A percentile compares a stretch with the other conserved stretches of the same genome.
Evolutionary conservation across 1,139 yeast species (phyloP).

Genomic region (Scheffersomyces lignicola): DNA sequence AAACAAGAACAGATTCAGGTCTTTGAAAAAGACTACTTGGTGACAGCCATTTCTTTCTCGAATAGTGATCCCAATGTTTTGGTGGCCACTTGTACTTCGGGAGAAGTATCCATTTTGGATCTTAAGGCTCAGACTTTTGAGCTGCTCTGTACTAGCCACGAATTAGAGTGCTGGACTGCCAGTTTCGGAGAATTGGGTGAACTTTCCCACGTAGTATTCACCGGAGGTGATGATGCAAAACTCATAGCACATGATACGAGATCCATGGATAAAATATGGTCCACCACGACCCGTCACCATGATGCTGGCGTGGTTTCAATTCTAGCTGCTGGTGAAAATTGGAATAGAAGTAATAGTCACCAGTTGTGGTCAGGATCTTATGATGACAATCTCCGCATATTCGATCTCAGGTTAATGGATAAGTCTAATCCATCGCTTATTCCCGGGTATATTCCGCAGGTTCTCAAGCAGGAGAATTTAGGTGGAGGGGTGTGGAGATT

Average conservation of each 20-base stretch:
- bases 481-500: constrained; percentile 98
- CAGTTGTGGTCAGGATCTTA: constrained; percentile 88
- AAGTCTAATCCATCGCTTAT: constrained; percentile 35
- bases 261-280: constrained; percentile 47
- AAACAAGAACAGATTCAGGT: constrained; percentile 3
- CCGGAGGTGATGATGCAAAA: constrained; percentile 90
- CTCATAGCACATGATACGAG: constrained; percentile 77
- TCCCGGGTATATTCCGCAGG: constrained; percentile 50
- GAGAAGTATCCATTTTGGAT: constrained; percentile 42
- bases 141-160: constrained; percentile 42
- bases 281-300: constrained; percentile 58
- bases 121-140: constrained; percentile 15
- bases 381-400: constrained; percentile 71
- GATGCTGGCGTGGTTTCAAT: constrained; percentile 89
- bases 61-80: constrained; percentile 34
- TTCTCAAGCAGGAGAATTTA: constrained; percentile 45
- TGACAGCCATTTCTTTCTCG: constrained; percentile 69
- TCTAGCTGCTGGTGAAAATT: constrained; percentile 43
- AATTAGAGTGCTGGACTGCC: constrained; percentile 89
- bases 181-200: constrained; percentile 63
- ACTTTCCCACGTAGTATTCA: constrained; percentile 58
- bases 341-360: constrained; percentile 47
- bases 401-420: constrained; percentile 68
- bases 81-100: constrained; percentile 61
- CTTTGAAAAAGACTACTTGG: constrained; percentile 20